These are phyloP conservation scores for Fragaria ananassa DNA, from an alignment of 306 rosid genomes.

Conservation along the genomic window DNA sequence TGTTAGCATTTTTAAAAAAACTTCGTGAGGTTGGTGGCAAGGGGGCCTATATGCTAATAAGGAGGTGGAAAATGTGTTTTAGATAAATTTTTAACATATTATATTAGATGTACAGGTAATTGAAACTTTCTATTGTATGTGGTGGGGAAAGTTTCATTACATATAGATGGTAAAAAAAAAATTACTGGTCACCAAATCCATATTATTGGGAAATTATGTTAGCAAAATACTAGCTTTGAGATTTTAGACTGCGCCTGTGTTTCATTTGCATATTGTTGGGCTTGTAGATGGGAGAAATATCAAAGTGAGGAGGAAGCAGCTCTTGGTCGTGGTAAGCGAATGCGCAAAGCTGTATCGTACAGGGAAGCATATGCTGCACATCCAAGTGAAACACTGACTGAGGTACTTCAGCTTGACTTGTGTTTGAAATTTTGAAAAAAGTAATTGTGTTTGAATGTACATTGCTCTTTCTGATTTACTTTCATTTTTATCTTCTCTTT, in stretches of 20 bases:
- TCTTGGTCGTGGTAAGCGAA: constrained; percentile 98
- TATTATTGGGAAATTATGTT: constrained; percentile 16
- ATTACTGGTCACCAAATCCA: constrained; percentile 9
- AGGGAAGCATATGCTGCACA: constrained; percentile 92
- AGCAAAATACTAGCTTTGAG: constrained; percentile 23
- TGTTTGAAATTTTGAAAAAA: constrained; percentile 18
- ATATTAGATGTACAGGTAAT: background rate
- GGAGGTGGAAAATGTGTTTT: background rate
- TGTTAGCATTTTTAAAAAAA: background rate
- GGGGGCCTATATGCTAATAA: background rate
- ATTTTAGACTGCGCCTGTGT: background rate
- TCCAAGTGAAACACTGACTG: constrained; percentile 68
- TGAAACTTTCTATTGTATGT: background rate
- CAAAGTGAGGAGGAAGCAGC: constrained; percentile 97
- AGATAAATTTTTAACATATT: background rate
- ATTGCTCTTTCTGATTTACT: constrained; percentile 10
- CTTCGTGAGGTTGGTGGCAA: background rate
- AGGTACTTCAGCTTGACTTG: constrained; percentile 53
- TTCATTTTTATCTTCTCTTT: constrained; percentile 16
- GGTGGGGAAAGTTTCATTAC: background rate
- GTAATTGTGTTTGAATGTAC: constrained; percentile 24
- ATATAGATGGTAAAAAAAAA: constrained; percentile 18
- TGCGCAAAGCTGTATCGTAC: constrained; percentile 91
- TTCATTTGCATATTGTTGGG: constrained; percentile 24
- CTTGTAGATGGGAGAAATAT: constrained; percentile 88